Base-by-base conservation (phyloP, 1,284 basidiomycete species). In the Moesziomyces globuligerus region DNA sequence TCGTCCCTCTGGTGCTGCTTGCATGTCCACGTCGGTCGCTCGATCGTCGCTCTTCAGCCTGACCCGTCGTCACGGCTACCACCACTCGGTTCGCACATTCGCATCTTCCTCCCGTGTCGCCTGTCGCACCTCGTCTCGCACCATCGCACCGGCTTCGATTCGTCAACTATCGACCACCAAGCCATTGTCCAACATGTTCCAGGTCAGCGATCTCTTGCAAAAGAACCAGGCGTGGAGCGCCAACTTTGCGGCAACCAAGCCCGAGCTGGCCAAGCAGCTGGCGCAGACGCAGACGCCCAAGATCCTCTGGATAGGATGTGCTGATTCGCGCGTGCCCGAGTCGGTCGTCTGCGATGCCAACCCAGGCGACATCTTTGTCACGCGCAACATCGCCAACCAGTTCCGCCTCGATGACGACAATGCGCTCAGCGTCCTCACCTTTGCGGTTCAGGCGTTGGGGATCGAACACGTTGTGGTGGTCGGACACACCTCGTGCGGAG, bases 391-490 rank as follows among this genome's bases (percentile, higher is more conserved):
- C 23, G 84, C 84, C 28, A 83, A 83, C 60, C 83, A 83, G 68
- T 89, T 94, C 84, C 90, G 89, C 71, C 84, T 86, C 1, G 84
- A 90, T 62, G 94, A 98, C 83, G 88, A 89, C 75, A 93, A 88
- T 70, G 89, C 89, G 1, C 85, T 89, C 46, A 87, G 92, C 1
- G 91, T 93, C 2, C 86, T 98, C 62, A 86, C 88, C 8, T 97
- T 91, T 83, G 94, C 91, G 8, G 86, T 97, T 37, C 86, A 88
- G 69, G 85, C 87, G 72, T 85, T 96, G 57, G 90, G 90, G 55
- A 90, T 94, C 39, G 86, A 91, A 83, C 91, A 97, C 84, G 90
- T 94, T 66, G 85, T 92, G 57, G 85, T 94, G 9, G 68, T 80
- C 45, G 83, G 83, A 17, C 83, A 84, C 76, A 83, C 81, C 1